These are phyloP conservation scores for Zelopaecilomyces penicillatus DNA, from an alignment of 2,329 filamentous ascomycete genomes.

Conservation along the genomic window DNA sequence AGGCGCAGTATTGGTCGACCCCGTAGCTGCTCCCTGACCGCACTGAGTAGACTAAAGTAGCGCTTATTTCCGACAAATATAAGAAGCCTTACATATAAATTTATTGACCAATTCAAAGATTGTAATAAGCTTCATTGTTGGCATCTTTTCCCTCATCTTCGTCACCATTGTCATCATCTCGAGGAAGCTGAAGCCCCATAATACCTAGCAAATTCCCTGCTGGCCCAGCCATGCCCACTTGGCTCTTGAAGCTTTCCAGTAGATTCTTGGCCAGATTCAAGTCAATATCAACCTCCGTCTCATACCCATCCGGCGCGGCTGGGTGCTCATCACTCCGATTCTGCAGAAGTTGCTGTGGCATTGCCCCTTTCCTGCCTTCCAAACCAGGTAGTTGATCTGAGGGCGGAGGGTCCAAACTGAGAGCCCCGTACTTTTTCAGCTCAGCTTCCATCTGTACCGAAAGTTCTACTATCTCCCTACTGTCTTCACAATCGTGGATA, in stretches of 20 bases:
- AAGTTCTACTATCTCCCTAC: constrained; percentile 55
- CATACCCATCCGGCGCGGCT: constrained; percentile 36
- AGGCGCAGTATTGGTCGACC: no score
- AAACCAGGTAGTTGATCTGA: not conserved
- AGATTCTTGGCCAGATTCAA: constrained; percentile 85
- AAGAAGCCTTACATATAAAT: no score
- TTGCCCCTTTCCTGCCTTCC: constrained; percentile 3
- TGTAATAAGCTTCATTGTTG: no score
- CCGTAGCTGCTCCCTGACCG: no score
- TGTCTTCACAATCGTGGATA: constrained; percentile 37
- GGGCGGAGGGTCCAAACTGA: constrained; percentile 40
- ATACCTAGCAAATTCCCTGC: constrained; percentile 79
- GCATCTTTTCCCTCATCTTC: constrained; percentile 1
- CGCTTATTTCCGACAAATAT: no score
- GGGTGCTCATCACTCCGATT: constrained; percentile 13
- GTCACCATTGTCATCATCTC: constrained; percentile 58
- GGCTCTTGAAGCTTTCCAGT: constrained; percentile 85
- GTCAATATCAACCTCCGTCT: constrained; percentile 66
- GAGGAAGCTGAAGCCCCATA: constrained; percentile 74
- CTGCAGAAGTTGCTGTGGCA: constrained; percentile 10
- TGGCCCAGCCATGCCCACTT: constrained; percentile 77
- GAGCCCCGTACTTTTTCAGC: constrained; percentile 57
- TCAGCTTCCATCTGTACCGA: constrained; percentile 66
- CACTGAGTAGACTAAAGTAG: no score
- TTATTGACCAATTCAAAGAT: no score